Conservation (phyloP, 2,329 filamentous ascomycete species). For the Orbilia ellipsospora region DNA sequence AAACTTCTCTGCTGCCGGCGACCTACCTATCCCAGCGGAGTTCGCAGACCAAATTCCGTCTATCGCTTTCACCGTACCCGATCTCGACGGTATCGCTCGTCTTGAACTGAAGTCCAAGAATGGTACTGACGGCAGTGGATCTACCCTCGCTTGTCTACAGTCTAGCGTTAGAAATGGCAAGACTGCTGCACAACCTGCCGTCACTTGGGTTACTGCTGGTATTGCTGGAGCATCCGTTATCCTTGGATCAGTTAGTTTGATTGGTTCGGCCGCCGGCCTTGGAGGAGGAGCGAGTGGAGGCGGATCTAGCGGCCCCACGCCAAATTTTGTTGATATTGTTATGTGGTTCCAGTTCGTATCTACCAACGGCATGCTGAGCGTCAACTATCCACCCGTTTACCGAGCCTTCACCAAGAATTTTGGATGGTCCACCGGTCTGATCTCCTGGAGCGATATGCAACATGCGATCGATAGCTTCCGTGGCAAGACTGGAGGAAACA, state of each 20-base stretch:
- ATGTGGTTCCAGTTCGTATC: conserved; percentile 94
- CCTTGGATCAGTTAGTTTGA: conserved; percentile 77
- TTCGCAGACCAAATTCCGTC: conserved; percentile 81
- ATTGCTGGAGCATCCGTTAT: conserved; percentile 85
- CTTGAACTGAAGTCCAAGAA: conserved; percentile 74
- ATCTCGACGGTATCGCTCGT: conserved; percentile 86
- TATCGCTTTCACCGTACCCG: conserved; percentile 90
- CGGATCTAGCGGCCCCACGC: conserved; percentile 74
- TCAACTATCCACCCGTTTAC: conserved; percentile 87
- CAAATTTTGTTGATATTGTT: conserved; percentile 85
- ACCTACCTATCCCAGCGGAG: conserved; percentile 75
- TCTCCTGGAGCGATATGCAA: conserved; percentile 86
- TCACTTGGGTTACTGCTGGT: conserved; percentile 84
- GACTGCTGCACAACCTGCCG: conserved; percentile 77
- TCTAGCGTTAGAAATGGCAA: conserved; percentile 89
- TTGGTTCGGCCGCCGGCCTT: conserved; percentile 70
- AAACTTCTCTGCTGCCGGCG: conserved; percentile 77
- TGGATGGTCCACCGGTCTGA: conserved; percentile 84
- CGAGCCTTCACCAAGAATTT: conserved; percentile 93
- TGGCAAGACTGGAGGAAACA: conserved; percentile 81
- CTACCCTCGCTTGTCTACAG: conserved; percentile 80
- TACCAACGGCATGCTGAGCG: conserved; percentile 95
- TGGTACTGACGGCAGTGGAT: conserved; percentile 61
- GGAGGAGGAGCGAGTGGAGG: conserved; percentile 65
- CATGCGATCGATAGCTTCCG: conserved; percentile 85